These are phyloP conservation scores for Penicillium canescens DNA, from an alignment of 495 filamentous ascomycete genomes.

Conservation along the genomic window DNA sequence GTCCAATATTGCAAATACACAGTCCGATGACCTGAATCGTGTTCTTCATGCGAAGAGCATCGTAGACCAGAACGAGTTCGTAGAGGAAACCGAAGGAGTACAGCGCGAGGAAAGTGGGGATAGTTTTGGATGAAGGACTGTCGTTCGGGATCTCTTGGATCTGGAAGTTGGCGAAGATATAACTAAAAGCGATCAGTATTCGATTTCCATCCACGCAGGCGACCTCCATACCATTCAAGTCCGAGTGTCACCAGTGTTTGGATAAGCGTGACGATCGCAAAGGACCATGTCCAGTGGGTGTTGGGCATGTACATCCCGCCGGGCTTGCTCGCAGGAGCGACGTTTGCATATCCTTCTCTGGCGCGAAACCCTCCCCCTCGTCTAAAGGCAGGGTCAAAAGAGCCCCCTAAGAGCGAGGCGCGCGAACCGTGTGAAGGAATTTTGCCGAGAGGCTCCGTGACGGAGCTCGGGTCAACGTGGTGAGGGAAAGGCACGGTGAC, in stretches of 20 bases:
- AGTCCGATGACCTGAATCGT: slow-evolving; percentile 98
- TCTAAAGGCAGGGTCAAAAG: slow-evolving; percentile 53
- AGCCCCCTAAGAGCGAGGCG: slow-evolving; percentile 65
- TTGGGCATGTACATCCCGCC: slow-evolving; percentile 69
- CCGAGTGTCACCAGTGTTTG: slow-evolving; percentile 79
- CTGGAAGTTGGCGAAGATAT: slow-evolving; percentile 57
- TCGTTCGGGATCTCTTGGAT: slow-evolving; percentile 60
- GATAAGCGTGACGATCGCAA: slow-evolving; percentile 68
- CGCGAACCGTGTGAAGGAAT: slow-evolving; percentile 62
- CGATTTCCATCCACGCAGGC: too few species aligned
- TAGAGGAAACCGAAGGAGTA: slow-evolving; percentile 98
- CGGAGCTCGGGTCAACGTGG: slow-evolving; percentile 39
- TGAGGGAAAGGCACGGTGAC: slow-evolving; percentile 40
- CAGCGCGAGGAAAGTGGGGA: slow-evolving; percentile 89
- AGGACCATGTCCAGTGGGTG: slow-evolving; percentile 85
- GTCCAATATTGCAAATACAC: slow-evolving; percentile 85
- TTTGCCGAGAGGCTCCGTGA: slow-evolving; percentile 52
- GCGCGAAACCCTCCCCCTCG: slow-evolving; percentile 53
- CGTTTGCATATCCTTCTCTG: slow-evolving; percentile 55
- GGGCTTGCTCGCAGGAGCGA: slow-evolving; percentile 17
- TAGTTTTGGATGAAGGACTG: slow-evolving; percentile 58
- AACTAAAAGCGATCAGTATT: slow-evolving; percentile 24
- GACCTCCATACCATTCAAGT: slow-evolving; percentile 75
- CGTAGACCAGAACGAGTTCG: slow-evolving; percentile 83
- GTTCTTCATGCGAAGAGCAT: slow-evolving; percentile 92